A percentile compares a stretch with the other conserved stretches of the same genome.
These are phyloP conservation scores for Backusella parvicylindrica DNA, from an alignment of 192 early-diverging fungal genomes.

Conservation along the genomic window DNA sequence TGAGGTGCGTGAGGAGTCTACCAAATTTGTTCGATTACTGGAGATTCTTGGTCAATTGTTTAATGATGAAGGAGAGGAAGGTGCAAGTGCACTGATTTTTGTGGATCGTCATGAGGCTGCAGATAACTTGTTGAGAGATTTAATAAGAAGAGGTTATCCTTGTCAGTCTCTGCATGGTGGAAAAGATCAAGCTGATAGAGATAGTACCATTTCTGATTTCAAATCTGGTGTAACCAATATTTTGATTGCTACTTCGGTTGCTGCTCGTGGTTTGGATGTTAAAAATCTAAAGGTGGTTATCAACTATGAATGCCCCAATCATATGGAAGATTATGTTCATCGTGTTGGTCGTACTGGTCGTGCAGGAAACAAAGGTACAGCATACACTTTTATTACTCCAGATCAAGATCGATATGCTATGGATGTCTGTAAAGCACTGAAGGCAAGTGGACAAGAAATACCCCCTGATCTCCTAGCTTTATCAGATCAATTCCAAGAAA, in stretches of 20 bases:
- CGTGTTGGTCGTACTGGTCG: constrained; percentile 97
- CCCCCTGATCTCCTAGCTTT: constrained; percentile 76
- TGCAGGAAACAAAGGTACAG: constrained; percentile 96
- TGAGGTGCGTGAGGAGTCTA: constrained; percentile 78
- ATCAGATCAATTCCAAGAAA: constrained; percentile 74
- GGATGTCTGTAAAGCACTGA: constrained; percentile 88
- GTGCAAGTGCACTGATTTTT: constrained; percentile 83
- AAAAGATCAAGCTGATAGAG: constrained; percentile 88
- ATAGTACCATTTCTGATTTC: constrained; percentile 92
- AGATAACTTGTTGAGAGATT: constrained; percentile 81
- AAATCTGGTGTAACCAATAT: constrained; percentile 87
- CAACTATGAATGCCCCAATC: constrained; percentile 97
- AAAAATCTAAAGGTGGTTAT: constrained; percentile 90
- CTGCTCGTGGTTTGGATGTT: constrained; percentile 93
- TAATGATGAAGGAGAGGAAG: constrained; percentile 59
- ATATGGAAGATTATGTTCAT: constrained; percentile 99
- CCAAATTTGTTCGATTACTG: constrained; percentile 84
- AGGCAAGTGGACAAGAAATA: constrained; percentile 67
- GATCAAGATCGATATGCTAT: constrained; percentile 93
- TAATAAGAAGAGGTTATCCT: constrained; percentile 81
- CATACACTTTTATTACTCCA: constrained; percentile 93
- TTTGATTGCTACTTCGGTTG: constrained; percentile 95
- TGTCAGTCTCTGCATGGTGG: constrained; percentile 94
- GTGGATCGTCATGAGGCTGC: constrained; percentile 95
- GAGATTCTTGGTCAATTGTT: constrained; percentile 85